These are phyloP conservation scores for Clathrus columnatus DNA, from an alignment of 768 basidiomycete genomes.

Conservation along the genomic window DNA sequence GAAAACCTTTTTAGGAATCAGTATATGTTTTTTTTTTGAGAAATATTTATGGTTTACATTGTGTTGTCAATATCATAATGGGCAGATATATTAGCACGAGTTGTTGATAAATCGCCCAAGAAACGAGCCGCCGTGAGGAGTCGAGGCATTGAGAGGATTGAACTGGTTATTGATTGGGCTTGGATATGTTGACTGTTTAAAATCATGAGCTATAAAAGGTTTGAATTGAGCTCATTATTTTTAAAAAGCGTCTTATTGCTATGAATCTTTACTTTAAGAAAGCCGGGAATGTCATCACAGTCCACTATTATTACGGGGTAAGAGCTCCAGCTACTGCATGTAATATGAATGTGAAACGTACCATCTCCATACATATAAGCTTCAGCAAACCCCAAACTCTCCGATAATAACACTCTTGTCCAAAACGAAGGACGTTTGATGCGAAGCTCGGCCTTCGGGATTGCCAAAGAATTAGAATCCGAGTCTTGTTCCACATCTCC, in stretches of 20 bases:
- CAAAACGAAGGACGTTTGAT: background rate
- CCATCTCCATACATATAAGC: constrained; percentile 75
- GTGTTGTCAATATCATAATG: constrained; percentile 92
- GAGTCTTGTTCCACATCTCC: constrained; percentile 21
- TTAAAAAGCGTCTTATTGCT: no score
- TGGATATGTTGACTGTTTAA: constrained; percentile 16
- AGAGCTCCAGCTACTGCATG: background rate
- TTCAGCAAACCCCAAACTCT: constrained; percentile 65
- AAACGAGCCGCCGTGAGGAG: constrained; percentile 48
- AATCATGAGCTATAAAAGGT: background rate
- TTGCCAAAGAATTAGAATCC: background rate
- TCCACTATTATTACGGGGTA: background rate
- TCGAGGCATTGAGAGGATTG: constrained; percentile 23
- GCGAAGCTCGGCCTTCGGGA: background rate
- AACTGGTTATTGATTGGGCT: constrained; percentile 18
- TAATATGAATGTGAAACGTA: constrained; percentile 20
- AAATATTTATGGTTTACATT: constrained; percentile 42
- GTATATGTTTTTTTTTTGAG: background rate
- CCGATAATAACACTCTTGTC: constrained; percentile 14
- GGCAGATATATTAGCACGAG: constrained; percentile 63
- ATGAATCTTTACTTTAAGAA: constrained; percentile 3
- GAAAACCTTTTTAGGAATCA: constrained; percentile 43
- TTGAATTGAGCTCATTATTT: no score
- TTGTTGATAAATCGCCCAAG: constrained; percentile 55
- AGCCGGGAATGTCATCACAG: constrained; percentile 11